Evolutionary conservation across 768 basidiomycete species (phyloP).

Genomic region (Agaricus subrufescens): DNA sequence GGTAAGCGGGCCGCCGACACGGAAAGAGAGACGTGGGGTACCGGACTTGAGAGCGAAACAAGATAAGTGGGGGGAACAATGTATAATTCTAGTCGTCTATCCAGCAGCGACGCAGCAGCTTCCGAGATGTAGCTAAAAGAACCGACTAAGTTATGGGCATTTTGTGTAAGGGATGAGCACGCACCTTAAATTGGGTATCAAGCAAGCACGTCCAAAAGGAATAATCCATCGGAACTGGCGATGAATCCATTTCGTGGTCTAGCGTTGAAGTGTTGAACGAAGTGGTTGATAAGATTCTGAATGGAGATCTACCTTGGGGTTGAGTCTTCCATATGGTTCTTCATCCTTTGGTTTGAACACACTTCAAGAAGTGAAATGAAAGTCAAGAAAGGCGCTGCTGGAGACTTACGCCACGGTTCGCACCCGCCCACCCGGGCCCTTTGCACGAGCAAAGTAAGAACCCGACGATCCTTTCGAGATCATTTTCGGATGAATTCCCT

Average conservation of each 20-base stretch:
- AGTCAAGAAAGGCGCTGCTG: background rate
- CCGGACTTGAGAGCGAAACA: constrained; percentile 76
- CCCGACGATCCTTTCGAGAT: constrained; percentile 87
- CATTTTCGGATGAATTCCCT: constrained; percentile 87
- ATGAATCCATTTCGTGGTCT: constrained; percentile 91
- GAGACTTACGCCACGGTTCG: constrained; percentile 73
- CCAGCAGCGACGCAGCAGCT: constrained; percentile 83
- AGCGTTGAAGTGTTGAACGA: background rate
- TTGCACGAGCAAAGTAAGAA: constrained; percentile 87
- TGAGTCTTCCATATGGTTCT: constrained; percentile 83
- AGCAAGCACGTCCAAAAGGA: constrained; percentile 84
- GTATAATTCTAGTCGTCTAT: constrained; percentile 63
- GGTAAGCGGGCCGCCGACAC: background rate
- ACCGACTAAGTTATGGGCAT: background rate
- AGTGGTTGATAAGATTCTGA: background rate
- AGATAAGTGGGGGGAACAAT: constrained; percentile 87
- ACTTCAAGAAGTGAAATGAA: constrained; percentile 26
- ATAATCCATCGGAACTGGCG: constrained; percentile 87
- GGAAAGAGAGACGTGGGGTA: constrained; percentile 25
- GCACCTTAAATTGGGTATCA: constrained; percentile 86
- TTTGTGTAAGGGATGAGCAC: constrained; percentile 6
- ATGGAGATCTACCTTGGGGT: constrained; percentile 61
- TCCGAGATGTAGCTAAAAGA: constrained; percentile 74
- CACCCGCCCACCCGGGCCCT: constrained; percentile 59
- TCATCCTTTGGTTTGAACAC: constrained; percentile 93